Base-by-base conservation (phyloP, 768 basidiomycete genomes). In the Tylopilus plumbeoviolaceoides region DNA sequence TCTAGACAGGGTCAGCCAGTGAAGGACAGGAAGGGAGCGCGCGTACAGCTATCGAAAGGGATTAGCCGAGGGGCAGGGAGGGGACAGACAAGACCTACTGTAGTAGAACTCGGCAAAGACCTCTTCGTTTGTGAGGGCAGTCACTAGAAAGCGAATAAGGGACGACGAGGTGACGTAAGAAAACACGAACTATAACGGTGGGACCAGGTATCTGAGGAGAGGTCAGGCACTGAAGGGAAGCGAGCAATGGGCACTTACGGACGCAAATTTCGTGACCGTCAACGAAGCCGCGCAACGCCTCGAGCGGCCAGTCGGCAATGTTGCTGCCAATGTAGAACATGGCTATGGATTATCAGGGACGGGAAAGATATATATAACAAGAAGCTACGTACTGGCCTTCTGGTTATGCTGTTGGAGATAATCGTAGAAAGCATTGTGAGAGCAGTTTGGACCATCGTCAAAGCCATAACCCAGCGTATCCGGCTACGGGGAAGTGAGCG, bases 71-170 rank as follows among this genome's bases (percentile, higher is more conserved):
- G 25, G 5, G 0, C 9, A 5, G 21, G 14, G 21, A 17, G 5
- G 38, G 38, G 12, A 12, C 1, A 36, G 9, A 5, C 6, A 5
- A 48, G 10, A 67, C 80, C 33, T 57, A 79, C 81, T 82, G 69
- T 89, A 92, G 54, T 84, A 89, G 17, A 92, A 73, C 66, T 91
- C 89, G 4, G 88, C 88, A 52, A 90, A 88, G 5, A 81, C 85
- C 55, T 85, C 71, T 58, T 80, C 72, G 62, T 83, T 90, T 9
- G 75, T 68, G 39, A 85, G 72, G 2, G 80, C 62, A 0, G 85
- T 85, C 80, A 78, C 82, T 83, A 51, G 2, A 46, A 6, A 11
- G 14, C 28, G 44, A 30, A 35, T 51, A 23, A 57, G 20, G n/a
- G 1, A 11, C 11, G 7, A 23, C 0, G 46, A 1, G 5, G 17